Evolutionary conservation across 768 basidiomycete species (phyloP).

Genomic region (Serendipita sp.): DNA sequence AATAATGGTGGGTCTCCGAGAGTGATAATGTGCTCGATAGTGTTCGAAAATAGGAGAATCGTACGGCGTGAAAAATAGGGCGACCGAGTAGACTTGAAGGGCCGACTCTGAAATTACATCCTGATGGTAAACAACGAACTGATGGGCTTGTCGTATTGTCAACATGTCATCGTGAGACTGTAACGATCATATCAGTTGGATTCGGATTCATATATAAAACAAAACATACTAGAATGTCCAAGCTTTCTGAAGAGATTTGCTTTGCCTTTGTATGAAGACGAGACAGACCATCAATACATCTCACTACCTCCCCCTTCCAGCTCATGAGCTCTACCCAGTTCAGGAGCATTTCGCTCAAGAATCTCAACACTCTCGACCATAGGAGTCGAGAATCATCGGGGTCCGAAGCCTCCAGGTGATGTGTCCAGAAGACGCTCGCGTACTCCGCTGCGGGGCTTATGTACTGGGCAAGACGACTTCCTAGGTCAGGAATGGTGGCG

Average conservation of each 20-base stretch:
- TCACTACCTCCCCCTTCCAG: background rate
- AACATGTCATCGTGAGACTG: background rate
- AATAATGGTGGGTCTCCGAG: background rate
- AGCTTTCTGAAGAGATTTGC: background rate
- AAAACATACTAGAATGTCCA: background rate
- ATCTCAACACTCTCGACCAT: background rate
- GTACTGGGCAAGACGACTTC: background rate
- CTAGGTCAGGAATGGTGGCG: background rate
- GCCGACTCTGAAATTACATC: background rate
- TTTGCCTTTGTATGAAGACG: too few species aligned
- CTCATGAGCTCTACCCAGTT: slow-evolving; percentile 5
- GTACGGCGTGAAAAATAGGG: background rate
- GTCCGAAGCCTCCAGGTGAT: background rate
- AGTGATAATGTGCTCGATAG: background rate
- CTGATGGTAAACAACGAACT: background rate
- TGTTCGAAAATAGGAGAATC: background rate
- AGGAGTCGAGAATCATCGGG: background rate
- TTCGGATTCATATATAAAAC: background rate
- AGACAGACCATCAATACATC: background rate
- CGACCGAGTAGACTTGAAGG: background rate
- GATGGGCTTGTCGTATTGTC: background rate
- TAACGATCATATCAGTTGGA: too few species aligned
- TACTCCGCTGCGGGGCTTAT: background rate
- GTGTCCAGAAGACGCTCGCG: background rate
- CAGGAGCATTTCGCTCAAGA: background rate